Evolutionary conservation across 164 flowering plant species (phyloP), one percentile per base, ranked within the genome.

Genomic region (Liquidambar formosana): DNA sequence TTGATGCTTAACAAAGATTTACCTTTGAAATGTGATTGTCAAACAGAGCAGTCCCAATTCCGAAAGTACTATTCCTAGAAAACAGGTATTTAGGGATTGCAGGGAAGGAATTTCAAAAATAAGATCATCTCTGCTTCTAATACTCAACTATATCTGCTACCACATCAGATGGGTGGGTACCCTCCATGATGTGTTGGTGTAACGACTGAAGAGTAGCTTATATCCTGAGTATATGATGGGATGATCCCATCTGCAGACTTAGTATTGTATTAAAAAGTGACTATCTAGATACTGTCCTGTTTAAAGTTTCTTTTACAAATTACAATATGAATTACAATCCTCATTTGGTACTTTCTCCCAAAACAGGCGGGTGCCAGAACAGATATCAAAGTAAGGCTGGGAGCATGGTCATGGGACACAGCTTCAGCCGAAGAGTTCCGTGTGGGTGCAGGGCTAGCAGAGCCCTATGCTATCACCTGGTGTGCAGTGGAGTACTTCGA

Each of bases 351-450:
- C 53, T 66, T 16, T 8, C 11, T n/a, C 6, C 26, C 26, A 64
- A 72, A 56, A 59, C 74, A 91, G 96, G 86, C 83, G 65, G 91
- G 92, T 19, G 85, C 75, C 22, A 72, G 64, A 60, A 77, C 77
- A 22, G 91, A 84, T 27, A 38, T 68, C 66, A 70, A 73, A 57
- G 91, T 85, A 26, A 79, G 79, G 51, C 74, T 89, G 3, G 96
- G 96, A 64, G 96, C 92, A 33, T 91, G 96, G 96, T 87, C 89
- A 15, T 91, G 96, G 96, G 94, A 89, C 65, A 66, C 53, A 5
- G 68, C 80, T 49, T 71, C 93, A 2, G 92, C 89, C 10, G 93
- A 91, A 80, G 96, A 89, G 73, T 76, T 85, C 58, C 83, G 89
- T 26, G 96, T 91, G 15, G 93, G 96, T 44, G 92, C 96, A 25